phyloP scores from a whole-genome alignment of 441 rosid genomes.

The Adansonia madagascariensis region DNA sequence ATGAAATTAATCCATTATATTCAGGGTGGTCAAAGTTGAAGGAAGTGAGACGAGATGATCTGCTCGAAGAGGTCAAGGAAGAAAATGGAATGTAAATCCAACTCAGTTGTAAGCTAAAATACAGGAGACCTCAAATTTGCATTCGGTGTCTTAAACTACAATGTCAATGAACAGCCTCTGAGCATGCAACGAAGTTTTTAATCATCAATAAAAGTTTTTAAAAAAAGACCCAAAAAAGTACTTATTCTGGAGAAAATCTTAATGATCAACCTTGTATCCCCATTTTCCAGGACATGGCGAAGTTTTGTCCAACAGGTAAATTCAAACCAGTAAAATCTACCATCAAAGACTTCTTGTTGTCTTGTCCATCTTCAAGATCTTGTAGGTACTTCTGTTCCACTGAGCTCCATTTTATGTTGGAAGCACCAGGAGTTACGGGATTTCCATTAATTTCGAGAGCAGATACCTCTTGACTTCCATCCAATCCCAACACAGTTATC shows the following conservation, averaged over 20 bases:
- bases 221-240: not conserved
- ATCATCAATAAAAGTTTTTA: not conserved
- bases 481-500: conserved; percentile 68
- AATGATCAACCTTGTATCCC: conserved; percentile 28
- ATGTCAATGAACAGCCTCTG: conserved; percentile 19
- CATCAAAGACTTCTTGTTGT: conserved; percentile 54
- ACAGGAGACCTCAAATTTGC: conserved; percentile 16
- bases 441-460: conserved; percentile 56
- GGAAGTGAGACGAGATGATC: too few species aligned
- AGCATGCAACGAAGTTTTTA: conserved; percentile 17
- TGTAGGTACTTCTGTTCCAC: conserved; percentile 49
- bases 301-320: conserved; percentile 71
- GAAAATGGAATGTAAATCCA: not conserved
- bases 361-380: conserved; percentile 41
- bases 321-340: conserved; percentile 66
- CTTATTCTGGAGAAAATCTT: not conserved
- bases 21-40: too few species aligned
- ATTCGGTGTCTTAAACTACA: conserved; percentile 25
- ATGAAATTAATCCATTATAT: too few species aligned
- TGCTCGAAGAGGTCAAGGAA: too few species aligned
- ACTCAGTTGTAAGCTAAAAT: not conserved
- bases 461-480: conserved; percentile 44
- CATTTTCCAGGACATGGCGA: conserved; percentile 72
- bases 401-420: conserved; percentile 43
- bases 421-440: conserved; percentile 21